Evolutionary conservation across 179 eudicot species (phyloP), one percentile per base, ranked within the genome.

Genomic region (Vitellaria paradoxa): DNA sequence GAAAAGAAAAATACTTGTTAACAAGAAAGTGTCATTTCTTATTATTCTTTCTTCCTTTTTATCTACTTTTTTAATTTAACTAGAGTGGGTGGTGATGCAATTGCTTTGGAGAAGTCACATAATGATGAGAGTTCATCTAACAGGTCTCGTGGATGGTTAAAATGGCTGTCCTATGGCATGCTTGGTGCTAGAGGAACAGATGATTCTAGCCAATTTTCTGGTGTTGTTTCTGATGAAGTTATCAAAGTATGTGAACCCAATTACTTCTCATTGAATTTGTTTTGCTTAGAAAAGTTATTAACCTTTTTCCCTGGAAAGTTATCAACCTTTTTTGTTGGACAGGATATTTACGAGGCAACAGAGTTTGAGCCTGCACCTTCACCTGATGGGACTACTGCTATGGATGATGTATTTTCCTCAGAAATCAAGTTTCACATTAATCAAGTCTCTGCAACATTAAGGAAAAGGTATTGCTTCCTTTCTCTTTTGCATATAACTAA

Each of bases 171-270:
- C 71, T 92, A 87, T 81, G 99, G 99, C 75, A 90, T 96, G 87
- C 97, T 96, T 76, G 99, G 99, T 81, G 99, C 94, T 76, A 97
- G 98, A 49, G 99, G 99, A 83, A 93, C 98, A 62, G 96, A 91
- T 84, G 99, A 93, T 85, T 91, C 99, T 67, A 87, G 86, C 79
- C 96, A 92, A 82, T 96, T 96, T 86, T 96, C 98, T 80, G 99
- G 99, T 75, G 96, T 92, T n/a, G 91, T 96, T 77, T 93, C 99
- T 57, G 99, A 93, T 85, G 99, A 93, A 79, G 92, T 93, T 76
- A 88, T 96, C 57, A 91, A 96, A 93, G 99, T 96, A 86, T 59
- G 8, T 46, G 24, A 20, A 57, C 68, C 50, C 67, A 50, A n/a
- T 53, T 70, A 2, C 17, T 75, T 42, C 68, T 66, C 47, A 59